Conservation (phyloP, 805 yeast genomes). For the Metschnikowia cerradonensis region DNA sequence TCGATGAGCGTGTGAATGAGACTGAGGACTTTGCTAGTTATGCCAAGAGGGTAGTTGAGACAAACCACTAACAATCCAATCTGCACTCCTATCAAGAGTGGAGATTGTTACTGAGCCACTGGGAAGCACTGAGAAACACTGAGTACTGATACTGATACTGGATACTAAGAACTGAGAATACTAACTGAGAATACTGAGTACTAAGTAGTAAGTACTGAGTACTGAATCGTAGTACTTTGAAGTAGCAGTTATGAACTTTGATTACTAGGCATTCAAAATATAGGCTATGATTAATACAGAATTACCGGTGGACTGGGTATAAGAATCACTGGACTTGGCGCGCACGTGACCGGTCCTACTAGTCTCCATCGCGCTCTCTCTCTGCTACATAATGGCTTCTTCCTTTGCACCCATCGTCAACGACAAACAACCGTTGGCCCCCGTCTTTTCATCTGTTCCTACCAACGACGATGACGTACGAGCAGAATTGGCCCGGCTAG, state of each 20-base stretch:
- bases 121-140: too few relatives aligned
- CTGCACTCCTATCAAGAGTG: too few relatives aligned
- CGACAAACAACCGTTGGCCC: slow-evolving; percentile 4
- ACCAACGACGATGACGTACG: slow-evolving; percentile 65
- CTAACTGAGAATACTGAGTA: too few relatives aligned
- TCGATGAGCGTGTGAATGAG: slow-evolving; percentile 45
- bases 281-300: too few relatives aligned
- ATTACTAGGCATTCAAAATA: too few relatives aligned
- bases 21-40: slow-evolving; percentile 48
- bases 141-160: too few relatives aligned
- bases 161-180: too few relatives aligned
- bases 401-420: slow-evolving; percentile 16
- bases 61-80: slow-evolving; percentile 4
- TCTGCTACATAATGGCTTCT: slow-evolving; percentile 3
- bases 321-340: background rate
- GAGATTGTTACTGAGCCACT: too few relatives aligned
- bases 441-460: slow-evolving; percentile 38
- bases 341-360: background rate
- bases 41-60: slow-evolving; percentile 37
- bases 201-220: too few relatives aligned
- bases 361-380: background rate
- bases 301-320: too few relatives aligned
- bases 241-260: too few relatives aligned
- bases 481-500: slow-evolving; percentile 40
- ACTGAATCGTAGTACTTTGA: too few relatives aligned